Conservation (phyloP, 352 stramenopile genomes). For the Globisporangium spinosum region DNA sequence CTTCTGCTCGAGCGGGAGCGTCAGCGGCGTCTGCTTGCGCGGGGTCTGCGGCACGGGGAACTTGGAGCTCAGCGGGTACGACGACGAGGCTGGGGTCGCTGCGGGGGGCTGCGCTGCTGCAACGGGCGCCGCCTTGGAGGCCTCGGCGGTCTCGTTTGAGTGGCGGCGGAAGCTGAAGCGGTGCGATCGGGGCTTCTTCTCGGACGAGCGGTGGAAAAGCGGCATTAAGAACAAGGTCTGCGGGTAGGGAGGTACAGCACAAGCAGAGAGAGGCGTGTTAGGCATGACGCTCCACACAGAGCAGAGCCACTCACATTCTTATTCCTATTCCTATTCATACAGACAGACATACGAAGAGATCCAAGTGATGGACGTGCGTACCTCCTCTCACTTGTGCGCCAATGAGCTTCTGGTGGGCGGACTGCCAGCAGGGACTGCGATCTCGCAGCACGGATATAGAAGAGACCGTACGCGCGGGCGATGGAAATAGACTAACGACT, state of each 20-base stretch:
- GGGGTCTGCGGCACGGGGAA: slow-evolving; percentile 5
- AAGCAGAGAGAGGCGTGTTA: neutral
- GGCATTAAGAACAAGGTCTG: slow-evolving; percentile 32
- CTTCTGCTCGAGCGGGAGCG: slow-evolving; percentile 5
- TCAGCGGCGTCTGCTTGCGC: slow-evolving; percentile 7
- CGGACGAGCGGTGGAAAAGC: slow-evolving; percentile 58
- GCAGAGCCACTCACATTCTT: too few relatives aligned
- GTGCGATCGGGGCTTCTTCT: slow-evolving; percentile 44
- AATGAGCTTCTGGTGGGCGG: slow-evolving; percentile 8
- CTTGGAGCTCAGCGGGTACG: neutral
- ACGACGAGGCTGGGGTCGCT: neutral
- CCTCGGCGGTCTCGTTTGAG: slow-evolving; percentile 27
- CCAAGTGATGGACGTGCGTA: neutral
- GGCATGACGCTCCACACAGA: neutral
- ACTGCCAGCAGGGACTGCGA: neutral
- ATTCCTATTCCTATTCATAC: neutral
- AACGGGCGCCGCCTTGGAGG: slow-evolving; percentile 7
- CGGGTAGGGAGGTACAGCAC: neutral
- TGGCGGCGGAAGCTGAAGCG: slow-evolving; percentile 73
- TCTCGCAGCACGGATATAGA: neutral
- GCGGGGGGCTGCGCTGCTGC: slow-evolving; percentile 4
- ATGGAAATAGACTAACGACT: slow-evolving; percentile 7
- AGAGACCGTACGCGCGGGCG: neutral
- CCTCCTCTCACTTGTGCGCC: neutral
- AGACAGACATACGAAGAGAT: neutral